These are phyloP conservation scores for Monilinia polystroma DNA, from an alignment of 2,329 filamentous ascomycete species.

Conservation along the genomic window DNA sequence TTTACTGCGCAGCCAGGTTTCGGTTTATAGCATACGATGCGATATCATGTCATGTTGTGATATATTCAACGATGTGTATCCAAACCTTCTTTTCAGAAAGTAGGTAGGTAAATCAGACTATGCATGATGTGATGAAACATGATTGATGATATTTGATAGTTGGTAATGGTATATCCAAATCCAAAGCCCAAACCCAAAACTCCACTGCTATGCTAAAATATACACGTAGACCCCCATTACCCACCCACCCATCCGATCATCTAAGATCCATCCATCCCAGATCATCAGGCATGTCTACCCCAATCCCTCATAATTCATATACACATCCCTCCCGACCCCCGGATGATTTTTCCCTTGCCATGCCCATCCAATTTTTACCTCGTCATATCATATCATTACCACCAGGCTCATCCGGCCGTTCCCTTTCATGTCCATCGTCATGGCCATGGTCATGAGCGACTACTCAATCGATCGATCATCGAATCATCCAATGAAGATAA, in stretches of 20 bases:
- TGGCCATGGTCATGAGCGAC: no score
- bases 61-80: neutral
- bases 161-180: slow-evolving; percentile 15
- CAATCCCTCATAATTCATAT: neutral
- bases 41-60: neutral
- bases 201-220: slow-evolving; percentile 10
- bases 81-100: no score
- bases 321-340: neutral
- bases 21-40: neutral
- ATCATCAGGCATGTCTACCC: neutral
- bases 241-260: neutral
- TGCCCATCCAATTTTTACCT: neutral
- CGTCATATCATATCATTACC: neutral
- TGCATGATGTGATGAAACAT: neutral
- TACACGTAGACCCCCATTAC: neutral
- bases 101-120: neutral
- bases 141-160: neutral
- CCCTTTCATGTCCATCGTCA: no score
- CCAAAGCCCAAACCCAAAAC: neutral
- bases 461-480: no score
- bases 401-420: no score
- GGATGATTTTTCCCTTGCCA: neutral
- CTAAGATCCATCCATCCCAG: neutral
- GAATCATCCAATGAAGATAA: no score
- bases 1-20: neutral